Conservation (phyloP, 192 early-diverging fungal genomes). For the Linnemannia elongata region DNA sequence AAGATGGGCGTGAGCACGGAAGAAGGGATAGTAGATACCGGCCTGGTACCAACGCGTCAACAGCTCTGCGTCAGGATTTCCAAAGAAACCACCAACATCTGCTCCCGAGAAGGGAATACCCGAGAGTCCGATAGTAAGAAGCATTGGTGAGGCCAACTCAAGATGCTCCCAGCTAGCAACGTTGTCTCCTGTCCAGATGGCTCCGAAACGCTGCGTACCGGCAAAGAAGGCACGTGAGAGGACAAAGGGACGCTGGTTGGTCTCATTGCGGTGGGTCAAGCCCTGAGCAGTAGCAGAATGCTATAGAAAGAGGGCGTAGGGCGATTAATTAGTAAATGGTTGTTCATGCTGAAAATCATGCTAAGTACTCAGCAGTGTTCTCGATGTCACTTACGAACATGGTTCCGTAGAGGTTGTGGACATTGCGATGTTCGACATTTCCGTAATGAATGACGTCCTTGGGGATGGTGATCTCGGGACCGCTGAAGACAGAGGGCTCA, state of each 20-base stretch:
- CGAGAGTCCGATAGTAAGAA: constrained; percentile 86
- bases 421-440: constrained; percentile 92
- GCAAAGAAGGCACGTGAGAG: constrained; percentile 97
- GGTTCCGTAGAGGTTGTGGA: constrained; percentile 96
- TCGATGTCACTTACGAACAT: constrained; percentile 69
- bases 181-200: constrained; percentile 99
- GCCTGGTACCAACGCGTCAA: constrained; percentile 98
- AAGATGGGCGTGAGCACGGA: constrained; percentile 97
- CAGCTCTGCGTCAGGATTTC: constrained; percentile 91
- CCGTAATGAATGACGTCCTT: constrained; percentile 93
- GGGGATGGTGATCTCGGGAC: constrained; percentile 96
- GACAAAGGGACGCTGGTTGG: constrained; percentile 88
- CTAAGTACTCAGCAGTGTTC: neutral
- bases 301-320: constrained; percentile 40
- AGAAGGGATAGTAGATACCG: constrained; percentile 96
- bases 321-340: neutral
- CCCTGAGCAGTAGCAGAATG: constrained; percentile 91
- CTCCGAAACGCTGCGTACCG: constrained; percentile 94
- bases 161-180: constrained; percentile 91
- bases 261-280: constrained; percentile 69
- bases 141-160: constrained; percentile 86
- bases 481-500: constrained; percentile 97
- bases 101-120: constrained; percentile 95
- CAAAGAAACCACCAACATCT: constrained; percentile 98
- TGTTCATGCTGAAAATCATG: neutral